Evolutionary conservation across 139 green algal genomes (phyloP).

Genomic region (Micractinium conductrix): DNA sequence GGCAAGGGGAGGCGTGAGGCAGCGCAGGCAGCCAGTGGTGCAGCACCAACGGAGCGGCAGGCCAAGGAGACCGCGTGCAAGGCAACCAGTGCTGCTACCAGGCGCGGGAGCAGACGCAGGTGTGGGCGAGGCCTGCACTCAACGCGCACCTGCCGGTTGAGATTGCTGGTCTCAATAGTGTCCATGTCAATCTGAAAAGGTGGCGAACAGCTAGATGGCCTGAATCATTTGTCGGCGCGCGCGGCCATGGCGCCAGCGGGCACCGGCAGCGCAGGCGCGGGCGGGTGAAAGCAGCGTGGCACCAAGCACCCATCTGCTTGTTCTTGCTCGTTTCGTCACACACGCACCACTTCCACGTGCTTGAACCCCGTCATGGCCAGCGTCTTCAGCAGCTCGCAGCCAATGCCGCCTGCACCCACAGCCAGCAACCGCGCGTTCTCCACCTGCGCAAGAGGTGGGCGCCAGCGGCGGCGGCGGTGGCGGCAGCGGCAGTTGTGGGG

Average conservation of each 20-base stretch:
- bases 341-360: slow-evolving; percentile 89
- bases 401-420: slow-evolving; percentile 97
- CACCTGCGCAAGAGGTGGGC: slow-evolving; percentile 33
- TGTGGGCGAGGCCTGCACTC: no score
- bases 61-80: no score
- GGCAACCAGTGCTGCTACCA: no score
- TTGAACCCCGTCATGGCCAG: slow-evolving; percentile 91
- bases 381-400: slow-evolving; percentile 99
- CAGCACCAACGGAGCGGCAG: no score
- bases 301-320: no score
- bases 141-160: no score
- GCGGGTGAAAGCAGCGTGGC: neutral
- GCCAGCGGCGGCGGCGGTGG: no score
- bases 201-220: neutral
- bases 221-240: neutral
- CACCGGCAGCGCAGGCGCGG: neutral
- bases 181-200: slow-evolving; percentile 94
- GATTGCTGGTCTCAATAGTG: slow-evolving; percentile 98
- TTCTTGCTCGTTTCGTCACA: no score
- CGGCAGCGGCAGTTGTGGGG: no score
- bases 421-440: slow-evolving; percentile 78
- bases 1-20: neutral
- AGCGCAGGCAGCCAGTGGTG: no score
- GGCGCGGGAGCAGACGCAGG: no score
- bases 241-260: neutral